Evolutionary conservation across 257 asterid genomes (phyloP).

Genomic region (Nicotiana undulata): DNA sequence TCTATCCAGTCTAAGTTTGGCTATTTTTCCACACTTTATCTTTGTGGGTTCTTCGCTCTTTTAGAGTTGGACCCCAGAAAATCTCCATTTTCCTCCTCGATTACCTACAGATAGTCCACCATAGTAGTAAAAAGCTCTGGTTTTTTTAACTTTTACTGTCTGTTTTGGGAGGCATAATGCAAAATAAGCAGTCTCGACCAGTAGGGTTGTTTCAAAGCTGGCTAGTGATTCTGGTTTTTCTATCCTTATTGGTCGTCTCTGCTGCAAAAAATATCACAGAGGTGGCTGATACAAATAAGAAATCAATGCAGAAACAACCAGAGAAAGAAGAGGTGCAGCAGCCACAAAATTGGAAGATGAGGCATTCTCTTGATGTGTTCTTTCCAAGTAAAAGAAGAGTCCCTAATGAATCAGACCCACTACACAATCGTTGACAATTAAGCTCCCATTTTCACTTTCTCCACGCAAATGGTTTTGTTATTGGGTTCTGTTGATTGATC

Average conservation of each 20-base stretch:
- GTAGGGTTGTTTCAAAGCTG: slow-evolving; percentile 8
- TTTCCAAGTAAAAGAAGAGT: slow-evolving; percentile 34
- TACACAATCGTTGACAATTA: slow-evolving; percentile 22
- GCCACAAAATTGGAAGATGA: slow-evolving; percentile 6
- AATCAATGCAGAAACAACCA: background rate
- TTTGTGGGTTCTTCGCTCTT: background rate
- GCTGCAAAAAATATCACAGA: slow-evolving; percentile 9
- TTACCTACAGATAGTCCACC: background rate
- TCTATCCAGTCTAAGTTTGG: background rate
- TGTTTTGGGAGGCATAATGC: slow-evolving; percentile 6
- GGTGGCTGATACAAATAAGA: slow-evolving; percentile 14
- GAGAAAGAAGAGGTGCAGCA: background rate
- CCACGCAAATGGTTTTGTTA: background rate
- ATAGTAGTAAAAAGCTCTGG: background rate
- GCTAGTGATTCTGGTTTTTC: slow-evolving; percentile 14
- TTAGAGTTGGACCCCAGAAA: background rate
- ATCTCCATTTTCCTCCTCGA: background rate
- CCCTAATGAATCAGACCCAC: slow-evolving; percentile 47
- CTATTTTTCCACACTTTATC: background rate
- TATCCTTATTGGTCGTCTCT: slow-evolving; percentile 8
- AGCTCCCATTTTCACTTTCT: background rate
- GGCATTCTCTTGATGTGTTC: slow-evolving; percentile 13
- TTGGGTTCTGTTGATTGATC: no score
- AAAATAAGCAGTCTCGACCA: background rate
- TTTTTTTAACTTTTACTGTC: background rate